These are phyloP conservation scores for Zelonia costaricensis DNA, from an alignment of 208 protist species.

Conservation along the genomic window DNA sequence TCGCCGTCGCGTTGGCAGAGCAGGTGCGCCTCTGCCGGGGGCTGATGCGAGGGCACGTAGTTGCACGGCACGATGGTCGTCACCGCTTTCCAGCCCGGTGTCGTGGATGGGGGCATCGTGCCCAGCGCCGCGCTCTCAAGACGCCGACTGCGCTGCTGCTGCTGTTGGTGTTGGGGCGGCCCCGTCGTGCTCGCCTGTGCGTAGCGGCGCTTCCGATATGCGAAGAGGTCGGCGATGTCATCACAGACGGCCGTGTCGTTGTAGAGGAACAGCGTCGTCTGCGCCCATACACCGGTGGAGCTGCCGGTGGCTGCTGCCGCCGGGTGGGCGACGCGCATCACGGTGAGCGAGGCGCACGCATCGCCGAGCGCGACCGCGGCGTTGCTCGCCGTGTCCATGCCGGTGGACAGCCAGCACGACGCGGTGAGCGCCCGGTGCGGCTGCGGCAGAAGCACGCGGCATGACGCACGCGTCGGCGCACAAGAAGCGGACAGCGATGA, in stretches of 20 bases:
- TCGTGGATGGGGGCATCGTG: neutral
- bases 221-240: too few species aligned
- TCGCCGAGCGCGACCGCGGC: neutral
- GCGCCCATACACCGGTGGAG: neutral
- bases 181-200: neutral
- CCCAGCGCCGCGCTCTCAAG: neutral
- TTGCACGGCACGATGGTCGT: constrained; percentile 16
- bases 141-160: neutral
- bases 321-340: constrained; percentile 6
- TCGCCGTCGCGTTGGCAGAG: constrained; percentile 17
- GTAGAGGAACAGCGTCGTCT: constrained; percentile 26
- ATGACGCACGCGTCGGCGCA: too few species aligned
- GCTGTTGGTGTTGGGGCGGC: neutral
- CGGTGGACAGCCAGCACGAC: constrained; percentile 31
- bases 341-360: constrained; percentile 7
- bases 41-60: neutral
- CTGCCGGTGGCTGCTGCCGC: neutral
- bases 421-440: constrained; percentile 34
- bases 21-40: neutral
- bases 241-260: too few species aligned
- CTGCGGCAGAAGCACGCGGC: constrained; percentile 18
- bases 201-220: too few species aligned
- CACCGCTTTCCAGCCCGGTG: constrained; percentile 12
- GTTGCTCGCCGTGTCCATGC: neutral
- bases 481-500: too few species aligned